These are phyloP conservation scores for Mycena olivaceomarginata DNA, from an alignment of 768 basidiomycete genomes.

Conservation along the genomic window DNA sequence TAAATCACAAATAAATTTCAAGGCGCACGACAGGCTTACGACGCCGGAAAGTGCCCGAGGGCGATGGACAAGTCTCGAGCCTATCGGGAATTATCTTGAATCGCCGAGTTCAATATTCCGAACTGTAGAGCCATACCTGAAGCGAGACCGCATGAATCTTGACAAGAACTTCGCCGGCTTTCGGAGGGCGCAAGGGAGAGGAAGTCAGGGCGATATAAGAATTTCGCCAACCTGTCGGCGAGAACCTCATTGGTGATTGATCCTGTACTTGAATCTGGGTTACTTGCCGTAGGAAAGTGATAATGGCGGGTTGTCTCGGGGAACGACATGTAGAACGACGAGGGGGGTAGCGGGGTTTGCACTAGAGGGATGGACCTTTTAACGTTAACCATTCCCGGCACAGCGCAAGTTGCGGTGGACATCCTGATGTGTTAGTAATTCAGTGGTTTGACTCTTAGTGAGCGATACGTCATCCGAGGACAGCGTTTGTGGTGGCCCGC, in stretches of 20 bases:
- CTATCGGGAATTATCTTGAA: not conserved
- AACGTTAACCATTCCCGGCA: not conserved
- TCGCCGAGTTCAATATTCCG: conserved; percentile 45
- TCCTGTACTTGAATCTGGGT: not conserved
- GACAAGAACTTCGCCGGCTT: conserved; percentile 60
- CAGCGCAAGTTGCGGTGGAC: no score
- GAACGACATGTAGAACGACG: not conserved
- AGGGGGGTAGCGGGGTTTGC: no score
- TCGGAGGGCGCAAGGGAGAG: conserved; percentile 43
- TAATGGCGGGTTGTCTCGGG: conserved; percentile 7
- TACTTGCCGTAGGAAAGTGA: conserved; percentile 1
- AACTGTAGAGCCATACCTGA: conserved; percentile 61
- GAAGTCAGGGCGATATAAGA: not conserved
- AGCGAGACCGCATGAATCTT: conserved; percentile 64
- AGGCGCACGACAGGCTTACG: not conserved
- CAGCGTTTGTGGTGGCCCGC: no score
- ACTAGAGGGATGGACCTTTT: no score
- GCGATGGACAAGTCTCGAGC: conserved; percentile 4
- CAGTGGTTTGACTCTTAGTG: no score
- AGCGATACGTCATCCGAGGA: no score
- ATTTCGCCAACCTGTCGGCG: not conserved
- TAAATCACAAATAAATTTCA: not conserved
- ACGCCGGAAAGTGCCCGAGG: not conserved
- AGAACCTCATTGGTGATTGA: not conserved
- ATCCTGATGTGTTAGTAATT: no score